These are phyloP conservation scores for Hypoxylon perforatum DNA, from an alignment of 495 filamentous ascomycete genomes.

Conservation along the genomic window DNA sequence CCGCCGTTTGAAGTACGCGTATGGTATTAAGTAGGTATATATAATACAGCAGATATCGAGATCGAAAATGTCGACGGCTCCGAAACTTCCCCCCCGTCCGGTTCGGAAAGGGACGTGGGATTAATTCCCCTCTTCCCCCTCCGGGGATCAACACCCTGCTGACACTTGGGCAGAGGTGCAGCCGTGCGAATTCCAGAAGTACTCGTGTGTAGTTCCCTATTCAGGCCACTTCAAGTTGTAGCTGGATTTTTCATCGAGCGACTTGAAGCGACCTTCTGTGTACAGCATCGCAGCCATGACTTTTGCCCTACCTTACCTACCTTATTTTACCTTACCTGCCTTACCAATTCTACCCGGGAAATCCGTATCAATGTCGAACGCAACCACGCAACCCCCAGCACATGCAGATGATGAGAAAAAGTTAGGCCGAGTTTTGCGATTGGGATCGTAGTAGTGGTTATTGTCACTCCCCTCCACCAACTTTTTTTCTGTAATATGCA, in stretches of 20 bases:
- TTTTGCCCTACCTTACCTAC: slow-evolving; percentile 14
- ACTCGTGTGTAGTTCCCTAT: slow-evolving; percentile 40
- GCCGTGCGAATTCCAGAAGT: slow-evolving; percentile 37
- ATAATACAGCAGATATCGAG: too few species aligned
- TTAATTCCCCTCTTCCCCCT: slow-evolving; percentile 27
- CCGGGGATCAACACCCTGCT: slow-evolving; percentile 41
- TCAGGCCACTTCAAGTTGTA: slow-evolving; percentile 27
- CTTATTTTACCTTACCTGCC: not conserved
- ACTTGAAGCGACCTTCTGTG: slow-evolving; percentile 11
- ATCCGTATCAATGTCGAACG: slow-evolving; percentile 28
- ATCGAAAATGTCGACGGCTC: slow-evolving; percentile 9
- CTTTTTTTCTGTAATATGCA: slow-evolving; percentile 28
- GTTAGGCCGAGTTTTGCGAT: slow-evolving; percentile 32
- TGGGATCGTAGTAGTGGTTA: slow-evolving; percentile 31
- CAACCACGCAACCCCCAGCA: slow-evolving; percentile 14
- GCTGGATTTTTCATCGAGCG: slow-evolving; percentile 20
- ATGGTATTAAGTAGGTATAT: too few species aligned
- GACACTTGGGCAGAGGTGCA: slow-evolving; percentile 45
- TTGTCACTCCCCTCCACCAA: slow-evolving; percentile 44
- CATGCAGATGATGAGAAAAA: slow-evolving; percentile 29
- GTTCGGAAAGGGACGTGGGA: slow-evolving; percentile 40
- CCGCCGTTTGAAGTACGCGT: too few species aligned
- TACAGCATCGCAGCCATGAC: slow-evolving; percentile 12
- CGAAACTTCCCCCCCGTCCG: slow-evolving; percentile 24
- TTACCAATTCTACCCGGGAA: slow-evolving; percentile 19